Conservation (phyloP, 805 yeast genomes). For the Pichia deserticola region DNA sequence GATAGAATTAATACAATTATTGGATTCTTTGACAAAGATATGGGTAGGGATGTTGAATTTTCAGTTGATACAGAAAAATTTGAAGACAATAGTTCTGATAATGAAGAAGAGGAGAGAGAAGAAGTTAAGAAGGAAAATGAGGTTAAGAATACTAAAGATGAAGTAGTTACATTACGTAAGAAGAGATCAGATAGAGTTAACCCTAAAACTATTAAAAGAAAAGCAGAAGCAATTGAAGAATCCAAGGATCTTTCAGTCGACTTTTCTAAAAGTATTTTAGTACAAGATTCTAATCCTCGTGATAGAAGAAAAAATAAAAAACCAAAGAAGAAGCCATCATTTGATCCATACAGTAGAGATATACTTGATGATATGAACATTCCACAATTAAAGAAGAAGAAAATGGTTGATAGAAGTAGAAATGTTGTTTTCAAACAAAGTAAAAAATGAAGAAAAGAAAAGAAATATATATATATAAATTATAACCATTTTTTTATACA, state of each 20-base stretch:
- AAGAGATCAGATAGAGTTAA: slow-evolving; percentile 11
- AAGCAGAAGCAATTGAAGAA: slow-evolving; percentile 16
- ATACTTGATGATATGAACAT: slow-evolving; percentile 14
- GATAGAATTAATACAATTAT: slow-evolving; percentile 15
- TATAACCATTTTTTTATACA: no score
- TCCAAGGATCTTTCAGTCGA: slow-evolving; percentile 22
- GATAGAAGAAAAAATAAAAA: slow-evolving; percentile 8
- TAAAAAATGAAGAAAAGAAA: not conserved
- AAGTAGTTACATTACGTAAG: slow-evolving; percentile 27
- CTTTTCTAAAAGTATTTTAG: slow-evolving; percentile 21
- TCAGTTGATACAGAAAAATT: slow-evolving; percentile 14
- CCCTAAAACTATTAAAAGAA: not conserved
- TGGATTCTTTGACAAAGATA: slow-evolving; percentile 12
- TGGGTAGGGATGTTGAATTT: slow-evolving; percentile 11
- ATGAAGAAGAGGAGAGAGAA: not conserved
- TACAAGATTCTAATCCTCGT: not conserved
- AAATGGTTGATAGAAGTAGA: slow-evolving; percentile 21
- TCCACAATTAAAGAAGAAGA: slow-evolving; percentile 22
- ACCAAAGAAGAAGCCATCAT: slow-evolving; percentile 32
- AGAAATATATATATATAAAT: no score
- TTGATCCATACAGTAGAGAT: slow-evolving; percentile 49
- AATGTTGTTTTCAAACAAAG: slow-evolving; percentile 21
- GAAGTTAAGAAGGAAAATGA: slow-evolving; percentile 8
- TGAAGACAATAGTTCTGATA: slow-evolving; percentile 7
- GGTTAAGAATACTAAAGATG: slow-evolving; percentile 6